Percentiles rank a stretch among this genome's conserved stretches.
Evolutionary conservation across 1,139 yeast species (phyloP).

Genomic region (Saccharomyces pastorianus): DNA sequence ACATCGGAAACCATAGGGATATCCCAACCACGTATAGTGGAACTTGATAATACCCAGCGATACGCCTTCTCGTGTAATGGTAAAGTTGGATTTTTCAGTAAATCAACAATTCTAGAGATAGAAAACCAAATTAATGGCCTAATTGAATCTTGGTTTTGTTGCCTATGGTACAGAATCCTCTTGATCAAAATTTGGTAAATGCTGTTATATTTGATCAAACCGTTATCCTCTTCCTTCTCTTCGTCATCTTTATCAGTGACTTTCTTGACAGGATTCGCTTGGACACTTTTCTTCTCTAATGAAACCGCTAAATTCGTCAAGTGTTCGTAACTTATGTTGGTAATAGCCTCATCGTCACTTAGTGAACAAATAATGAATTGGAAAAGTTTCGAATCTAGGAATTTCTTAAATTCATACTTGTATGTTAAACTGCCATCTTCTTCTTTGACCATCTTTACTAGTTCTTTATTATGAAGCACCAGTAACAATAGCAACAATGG

Average conservation of each 20-base stretch:
- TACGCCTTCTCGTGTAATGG: slow-evolving; percentile 60
- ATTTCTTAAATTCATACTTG: slow-evolving; percentile 46
- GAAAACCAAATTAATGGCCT: slow-evolving; percentile 40
- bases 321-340: slow-evolving; percentile 40
- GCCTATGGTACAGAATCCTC: slow-evolving; percentile 41
- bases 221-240: slow-evolving; percentile 24
- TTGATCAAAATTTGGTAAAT: slow-evolving; percentile 52
- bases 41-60: slow-evolving; percentile 45
- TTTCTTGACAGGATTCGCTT: not conserved
- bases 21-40: slow-evolving; percentile 44
- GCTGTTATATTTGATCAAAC: slow-evolving; percentile 50
- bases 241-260: not conserved
- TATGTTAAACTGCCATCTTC: slow-evolving; percentile 29
- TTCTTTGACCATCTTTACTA: slow-evolving; percentile 35
- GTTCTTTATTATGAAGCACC: slow-evolving; percentile 53
- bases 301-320: slow-evolving; percentile 39
- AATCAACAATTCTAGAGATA: slow-evolving; percentile 47
- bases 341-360: slow-evolving; percentile 45
- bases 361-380: slow-evolving; percentile 50
- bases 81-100: slow-evolving; percentile 60
- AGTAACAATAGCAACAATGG: slow-evolving; percentile 52
- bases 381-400: slow-evolving; percentile 53
- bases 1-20: slow-evolving; percentile 57
- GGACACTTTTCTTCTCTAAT: slow-evolving; percentile 9
- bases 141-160: slow-evolving; percentile 24